phyloP scores from a whole-genome alignment of 2,329 filamentous ascomycete species.

The Diaporthe australafricana region DNA sequence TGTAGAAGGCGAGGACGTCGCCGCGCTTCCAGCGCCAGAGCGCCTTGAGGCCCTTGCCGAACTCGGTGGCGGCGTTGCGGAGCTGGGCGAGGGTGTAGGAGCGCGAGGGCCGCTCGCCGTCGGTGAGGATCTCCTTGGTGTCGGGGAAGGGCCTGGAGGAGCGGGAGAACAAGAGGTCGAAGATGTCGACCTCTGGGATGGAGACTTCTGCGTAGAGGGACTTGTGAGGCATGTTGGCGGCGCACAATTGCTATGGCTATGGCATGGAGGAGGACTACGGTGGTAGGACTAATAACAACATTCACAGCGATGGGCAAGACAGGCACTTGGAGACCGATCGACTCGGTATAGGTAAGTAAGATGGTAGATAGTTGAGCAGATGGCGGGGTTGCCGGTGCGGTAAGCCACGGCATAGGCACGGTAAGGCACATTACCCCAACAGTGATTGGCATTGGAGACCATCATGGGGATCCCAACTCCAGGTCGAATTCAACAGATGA shows the following conservation, averaged over 20 bases:
- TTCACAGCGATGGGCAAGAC: background rate
- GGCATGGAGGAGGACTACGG: background rate
- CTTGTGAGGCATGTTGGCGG: conserved; percentile 74
- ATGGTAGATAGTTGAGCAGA: background rate
- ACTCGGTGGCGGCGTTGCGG: conserved; percentile 74
- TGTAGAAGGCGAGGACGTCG: conserved; percentile 85
- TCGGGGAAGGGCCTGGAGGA: conserved; percentile 75
- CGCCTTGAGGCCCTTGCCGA: conserved; percentile 82
- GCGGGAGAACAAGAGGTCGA: conserved; percentile 81
- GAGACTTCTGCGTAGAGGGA: conserved; percentile 74
- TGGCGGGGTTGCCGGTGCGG: conserved; percentile 16
- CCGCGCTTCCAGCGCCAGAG: conserved; percentile 83
- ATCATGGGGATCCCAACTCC: too few species aligned
- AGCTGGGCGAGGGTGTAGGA: conserved; percentile 78
- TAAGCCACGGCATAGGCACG: conserved; percentile 21
- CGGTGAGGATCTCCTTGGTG: conserved; percentile 83
- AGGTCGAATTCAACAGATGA: background rate
- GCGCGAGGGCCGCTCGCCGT: conserved; percentile 72
- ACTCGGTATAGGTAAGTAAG: conserved; percentile 5
- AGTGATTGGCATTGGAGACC: background rate
- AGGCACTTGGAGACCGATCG: background rate
- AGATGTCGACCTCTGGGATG: conserved; percentile 82
- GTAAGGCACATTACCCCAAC: background rate
- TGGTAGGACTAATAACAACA: background rate
- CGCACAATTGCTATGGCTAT: background rate